phyloP scores from a whole-genome alignment of 352 stramenopile species.

The Elongisporangium prolatum region DNA sequence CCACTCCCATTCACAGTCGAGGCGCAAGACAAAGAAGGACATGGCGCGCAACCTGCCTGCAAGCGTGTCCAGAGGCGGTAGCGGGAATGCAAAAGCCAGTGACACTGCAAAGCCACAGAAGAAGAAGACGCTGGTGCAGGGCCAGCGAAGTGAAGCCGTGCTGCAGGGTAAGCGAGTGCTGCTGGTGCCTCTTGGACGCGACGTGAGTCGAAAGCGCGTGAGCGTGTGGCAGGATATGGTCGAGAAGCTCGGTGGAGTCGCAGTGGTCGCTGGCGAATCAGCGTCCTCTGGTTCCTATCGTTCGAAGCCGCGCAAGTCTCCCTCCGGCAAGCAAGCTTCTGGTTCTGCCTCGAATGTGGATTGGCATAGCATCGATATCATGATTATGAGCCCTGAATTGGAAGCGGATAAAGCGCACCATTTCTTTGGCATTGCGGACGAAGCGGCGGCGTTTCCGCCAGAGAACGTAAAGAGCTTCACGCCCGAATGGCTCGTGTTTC shows the following conservation, averaged over 20 bases:
- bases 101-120: conserved; percentile 23
- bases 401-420: conserved; percentile 25
- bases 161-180: conserved; percentile 37
- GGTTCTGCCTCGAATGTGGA: conserved; percentile 14
- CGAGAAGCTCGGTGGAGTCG: conserved; percentile 36
- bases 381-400: conserved; percentile 42
- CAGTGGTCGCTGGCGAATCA: not conserved
- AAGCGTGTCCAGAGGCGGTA: not conserved
- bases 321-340: not conserved
- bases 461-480: conserved; percentile 32
- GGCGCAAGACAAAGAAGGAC: conserved; percentile 5
- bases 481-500: conserved; percentile 61
- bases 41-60: conserved; percentile 2
- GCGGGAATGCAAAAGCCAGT: conserved; percentile 23
- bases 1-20: conserved; percentile 5
- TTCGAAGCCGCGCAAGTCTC: not conserved
- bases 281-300: not conserved
- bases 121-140: conserved; percentile 4
- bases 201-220: conserved; percentile 63
- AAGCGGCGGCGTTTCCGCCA: conserved; percentile 22
- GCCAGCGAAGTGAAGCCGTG: conserved; percentile 7
- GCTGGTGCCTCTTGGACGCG: conserved; percentile 45
- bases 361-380: conserved; percentile 38
- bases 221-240: conserved; percentile 63
- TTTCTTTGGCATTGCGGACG: conserved; percentile 14